A percentile compares a stretch with the other conserved stretches of the same genome.
phyloP scores from a whole-genome alignment of 2,329 filamentous ascomycete genomes.

The Talaromyces sp. region DNA sequence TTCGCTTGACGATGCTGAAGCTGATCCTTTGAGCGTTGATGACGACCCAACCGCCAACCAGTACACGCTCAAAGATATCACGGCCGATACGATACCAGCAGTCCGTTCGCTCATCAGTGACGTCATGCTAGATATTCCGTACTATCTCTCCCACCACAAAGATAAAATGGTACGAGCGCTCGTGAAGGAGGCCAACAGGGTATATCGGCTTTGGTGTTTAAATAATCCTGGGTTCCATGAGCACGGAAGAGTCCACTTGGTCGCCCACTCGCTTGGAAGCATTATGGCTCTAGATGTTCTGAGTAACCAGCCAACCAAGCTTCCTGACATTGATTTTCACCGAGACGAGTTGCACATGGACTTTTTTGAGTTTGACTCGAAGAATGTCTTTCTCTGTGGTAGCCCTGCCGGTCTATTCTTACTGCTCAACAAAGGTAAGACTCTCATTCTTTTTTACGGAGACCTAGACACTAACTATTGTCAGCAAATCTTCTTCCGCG shows the following conservation, averaged over 20 bases:
- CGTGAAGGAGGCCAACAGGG: slow-evolving; percentile 83
- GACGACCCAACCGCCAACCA: slow-evolving; percentile 57
- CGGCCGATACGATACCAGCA: slow-evolving; percentile 81
- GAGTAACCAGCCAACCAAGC: slow-evolving; percentile 75
- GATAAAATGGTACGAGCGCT: slow-evolving; percentile 89
- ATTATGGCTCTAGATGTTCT: slow-evolving; percentile 92
- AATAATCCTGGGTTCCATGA: slow-evolving; percentile 86
- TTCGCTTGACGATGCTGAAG: slow-evolving; percentile 76
- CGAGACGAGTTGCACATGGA: slow-evolving; percentile 41
- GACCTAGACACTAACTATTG: slow-evolving; percentile 14
- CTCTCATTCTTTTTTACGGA: neutral
- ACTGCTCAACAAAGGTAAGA: slow-evolving; percentile 63
- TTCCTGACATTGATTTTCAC: slow-evolving; percentile 48
- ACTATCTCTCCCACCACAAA: slow-evolving; percentile 95
- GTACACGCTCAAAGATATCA: slow-evolving; percentile 79
- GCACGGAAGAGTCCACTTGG: slow-evolving; percentile 79
- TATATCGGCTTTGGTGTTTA: slow-evolving; percentile 91
- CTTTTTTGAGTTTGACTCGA: slow-evolving; percentile 87
- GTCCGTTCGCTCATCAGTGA: slow-evolving; percentile 94
- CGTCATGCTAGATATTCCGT: slow-evolving; percentile 97
- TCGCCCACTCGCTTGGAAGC: slow-evolving; percentile 89
- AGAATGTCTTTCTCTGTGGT: slow-evolving; percentile 81
- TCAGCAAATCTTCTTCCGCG: slow-evolving; percentile 66
- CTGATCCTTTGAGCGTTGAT: slow-evolving; percentile 47
- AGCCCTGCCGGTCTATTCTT: slow-evolving; percentile 92